Base-by-base conservation (phyloP, 2,329 filamentous ascomycete genomes). In the Cladosporium austrohemisphaericum region DNA sequence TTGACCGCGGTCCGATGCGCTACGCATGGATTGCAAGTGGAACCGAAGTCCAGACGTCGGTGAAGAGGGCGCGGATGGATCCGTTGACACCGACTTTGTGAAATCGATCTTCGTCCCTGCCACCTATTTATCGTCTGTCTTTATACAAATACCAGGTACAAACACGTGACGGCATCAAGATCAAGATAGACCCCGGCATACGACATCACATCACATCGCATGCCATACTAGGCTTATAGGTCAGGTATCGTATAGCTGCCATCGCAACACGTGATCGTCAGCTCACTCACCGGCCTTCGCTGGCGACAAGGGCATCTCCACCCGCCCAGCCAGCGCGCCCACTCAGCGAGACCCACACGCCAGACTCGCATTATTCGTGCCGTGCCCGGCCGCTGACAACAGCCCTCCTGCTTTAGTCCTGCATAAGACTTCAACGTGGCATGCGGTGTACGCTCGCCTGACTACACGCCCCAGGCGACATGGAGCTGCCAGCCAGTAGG, bases 381-480 rank as follows among this genome's bases (percentile, higher is more conserved):
- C 57, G 57, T 52, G 25, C 38, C 56, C 57, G 57, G 44, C 52
- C 51, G 57, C 47, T 57, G 51, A 56, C 53, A 49, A 32, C 36
- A 26, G 46, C 47, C 32, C 40, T 50, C 49, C 36, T 20, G 32
- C 51, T 25, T 57, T 59, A 60, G 58, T 56, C 53, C 54, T 53
- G 56, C 45, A 47, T 47, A 47, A 28, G 31, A 41, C 53, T 52
- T 47, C 49, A 55, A 62, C 61, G 61, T 63, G 61, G 60, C 61
- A 63, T 50, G 49, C 53, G 55, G 53, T 60, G 55, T 53, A 48
- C 54, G 55, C 50, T 50, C 52, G 56, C 57, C 55, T 55, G 47
- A 52, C 51, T 38, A 44, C 37, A 43, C 51, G 44, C 37, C 44
- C 47, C 52, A 52, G 25, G 35, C 35, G 36, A n/a, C 38, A 41